Evolutionary conservation across 495 filamentous ascomycete species (phyloP), one percentile per base, ranked within the genome.

Genomic region (Daldinia grandis): DNA sequence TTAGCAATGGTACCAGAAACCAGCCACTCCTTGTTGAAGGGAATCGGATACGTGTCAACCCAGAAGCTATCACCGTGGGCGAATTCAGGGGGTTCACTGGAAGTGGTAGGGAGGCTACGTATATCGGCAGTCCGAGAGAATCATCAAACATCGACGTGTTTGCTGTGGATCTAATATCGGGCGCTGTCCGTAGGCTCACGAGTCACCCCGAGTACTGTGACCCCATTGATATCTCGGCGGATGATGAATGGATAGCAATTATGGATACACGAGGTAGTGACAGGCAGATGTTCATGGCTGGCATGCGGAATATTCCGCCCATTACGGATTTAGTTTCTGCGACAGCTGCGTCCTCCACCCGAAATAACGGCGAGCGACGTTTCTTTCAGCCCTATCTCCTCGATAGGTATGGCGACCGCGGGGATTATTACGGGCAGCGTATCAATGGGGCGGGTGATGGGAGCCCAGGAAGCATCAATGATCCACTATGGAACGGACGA

Each of bases 1-100:
- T 47, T 47, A 47, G 40, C 40, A 5, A 19, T 47, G 42, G 17
- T 21, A 21, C 2, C 19, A 47, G 8, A 21, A 47, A 21, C 42
- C 17, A 21, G 17, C 42, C 42, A 21, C 17, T 47, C 8, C 7
- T 47, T 5, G 10, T 47, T 47, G 42, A 47, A 24, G 42, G 42
- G 9, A 21, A 47, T 47, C 2, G 9, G 42, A 24, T 47, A 10
- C 42, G 42, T 21, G 19, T 47, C 42, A 19, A 47, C n/a, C 19
- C 9, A 9, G 25, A 51, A 2, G 71, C 71, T 15, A 71, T 76
- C 44, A 15, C 27, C 9, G 59, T 78, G 14, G 77, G 78, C 17
- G 78, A 79, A 62, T 55, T 77, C 5, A 68, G 78, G 14, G 78
- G 78, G 21, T 78, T 76, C 24, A 76, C 30, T 42, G 76, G 76